These are phyloP conservation scores for Groenewaldozyma tartarivorans DNA, from an alignment of 805 yeast species.

Conservation along the genomic window DNA sequence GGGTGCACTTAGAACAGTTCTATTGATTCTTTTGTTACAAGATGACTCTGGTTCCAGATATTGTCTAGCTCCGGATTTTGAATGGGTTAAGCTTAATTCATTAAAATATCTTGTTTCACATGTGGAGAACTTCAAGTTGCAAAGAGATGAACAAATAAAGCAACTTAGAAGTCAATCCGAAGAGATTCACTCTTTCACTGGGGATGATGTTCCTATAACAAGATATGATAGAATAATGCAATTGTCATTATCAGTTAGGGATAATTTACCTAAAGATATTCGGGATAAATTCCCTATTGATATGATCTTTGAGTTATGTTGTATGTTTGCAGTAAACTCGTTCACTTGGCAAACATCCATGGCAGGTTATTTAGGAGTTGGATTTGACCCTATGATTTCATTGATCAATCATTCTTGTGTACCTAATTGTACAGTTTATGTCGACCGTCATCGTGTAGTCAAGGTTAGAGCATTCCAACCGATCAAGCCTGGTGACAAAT, in stretches of 20 bases:
- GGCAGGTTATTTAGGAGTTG: constrained; percentile 3
- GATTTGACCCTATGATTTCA: constrained; percentile 10
- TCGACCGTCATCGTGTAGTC: constrained; percentile 2
- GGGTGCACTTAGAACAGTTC: not conserved
- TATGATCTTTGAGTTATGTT: not conserved
- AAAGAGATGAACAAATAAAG: not conserved
- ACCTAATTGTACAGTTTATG: constrained; percentile 30
- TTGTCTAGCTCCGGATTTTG: not conserved
- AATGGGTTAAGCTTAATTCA: not conserved
- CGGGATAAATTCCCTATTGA: not conserved
- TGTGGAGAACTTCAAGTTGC: not conserved
- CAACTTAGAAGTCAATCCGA: not conserved
- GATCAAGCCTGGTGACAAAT: not conserved
- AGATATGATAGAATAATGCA: not conserved
- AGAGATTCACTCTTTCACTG: too few species aligned
- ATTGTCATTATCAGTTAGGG: not conserved
- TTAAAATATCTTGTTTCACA: not conserved
- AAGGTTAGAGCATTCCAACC: not conserved
- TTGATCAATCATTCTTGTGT: constrained; percentile 37
- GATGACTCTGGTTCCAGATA: not conserved
- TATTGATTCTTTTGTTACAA: not conserved
- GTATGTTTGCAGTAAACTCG: constrained; percentile 5
- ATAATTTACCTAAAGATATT: not conserved
- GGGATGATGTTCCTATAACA: not conserved
- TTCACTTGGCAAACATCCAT: constrained; percentile 5